Base-by-base conservation (phyloP, 495 filamentous ascomycete genomes). In the Penicillium lagena region DNA sequence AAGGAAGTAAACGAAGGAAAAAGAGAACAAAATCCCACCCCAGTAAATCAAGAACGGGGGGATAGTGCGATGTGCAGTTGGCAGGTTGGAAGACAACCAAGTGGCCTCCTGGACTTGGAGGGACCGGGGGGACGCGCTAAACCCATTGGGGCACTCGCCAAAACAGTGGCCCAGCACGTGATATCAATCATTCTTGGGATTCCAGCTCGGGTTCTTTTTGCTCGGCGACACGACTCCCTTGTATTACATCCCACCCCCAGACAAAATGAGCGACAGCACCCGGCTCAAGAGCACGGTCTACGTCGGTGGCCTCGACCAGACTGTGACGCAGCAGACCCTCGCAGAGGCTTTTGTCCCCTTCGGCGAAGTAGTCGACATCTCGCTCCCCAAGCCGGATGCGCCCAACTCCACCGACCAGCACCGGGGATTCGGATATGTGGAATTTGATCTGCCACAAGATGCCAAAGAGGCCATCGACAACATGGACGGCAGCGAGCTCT, bases 401-500 rank as follows among this genome's bases (percentile, higher is more conserved):
- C 82, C 81, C 42, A 78, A 75, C 45, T 68, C 78, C 33, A 81
- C 71, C 29, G 89, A 94, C 10, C 72, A 78, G 9, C 93, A 99
- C 63, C 73, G 90, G 39, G 93, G 93, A 1, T 99, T 96, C 65
- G 94, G 90, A 49, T 97, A 97, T 56, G 87, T 99, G 32, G 93
- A 99, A 58, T 99, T 87, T 62, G 89, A 96, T 55, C 71, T 86
- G 30, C 75, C 81, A 14, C 81, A 81, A 42, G 93, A 99, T 67
- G 90, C 90, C 38, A 84, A 82, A 47, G 93, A 96, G 64, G 93
- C 93, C 32, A 95, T 99, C 59, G 89, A 97, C 74, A 99, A 99
- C 64, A 96, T 97, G 94, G 88, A 99, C 56, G 89, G 94, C 58
- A 83, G 89, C 47, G 90, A 96, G 71, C 75, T 99, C n/a, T 96